phyloP scores from a whole-genome alignment of 2,329 filamentous ascomycete species.

The Aspergillus carbonarius region DNA sequence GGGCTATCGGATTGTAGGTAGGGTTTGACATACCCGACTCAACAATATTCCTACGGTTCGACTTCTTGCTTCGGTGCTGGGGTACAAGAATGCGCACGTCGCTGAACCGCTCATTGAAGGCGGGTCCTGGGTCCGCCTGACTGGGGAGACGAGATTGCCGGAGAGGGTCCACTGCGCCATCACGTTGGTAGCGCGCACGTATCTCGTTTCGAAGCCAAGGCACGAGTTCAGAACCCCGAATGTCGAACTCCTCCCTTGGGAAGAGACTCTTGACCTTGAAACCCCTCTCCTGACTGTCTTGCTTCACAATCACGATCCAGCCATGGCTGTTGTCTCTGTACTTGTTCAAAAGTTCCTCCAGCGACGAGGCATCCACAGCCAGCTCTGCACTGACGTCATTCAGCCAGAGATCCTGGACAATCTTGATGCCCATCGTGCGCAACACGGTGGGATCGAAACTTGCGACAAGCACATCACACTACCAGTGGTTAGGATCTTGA shows the following conservation, averaged over 20 bases:
- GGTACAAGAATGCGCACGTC: conserved; percentile 83
- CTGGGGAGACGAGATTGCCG: conserved; percentile 43
- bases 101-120: conserved; percentile 54
- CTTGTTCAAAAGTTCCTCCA: conserved; percentile 68
- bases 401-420: conserved; percentile 77
- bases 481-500: neutral
- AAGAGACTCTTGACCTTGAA: conserved; percentile 78
- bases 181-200: conserved; percentile 70
- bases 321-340: conserved; percentile 75
- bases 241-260: conserved; percentile 77
- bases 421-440: conserved; percentile 70
- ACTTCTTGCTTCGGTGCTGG: conserved; percentile 84
- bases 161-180: conserved; percentile 47
- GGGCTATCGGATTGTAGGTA: neutral
- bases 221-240: conserved; percentile 71
- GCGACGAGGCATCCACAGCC: conserved; percentile 72
- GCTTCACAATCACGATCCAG: conserved; percentile 86
- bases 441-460: conserved; percentile 79
- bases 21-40: conserved; percentile 67
- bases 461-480: conserved; percentile 87
- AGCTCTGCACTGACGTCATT: conserved; percentile 87
- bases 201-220: conserved; percentile 78
- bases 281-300: conserved; percentile 55
- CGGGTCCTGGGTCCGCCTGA: conserved; percentile 38
- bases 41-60: conserved; percentile 81